phyloP scores from a whole-genome alignment of 768 basidiomycete species.

The Cystobasidium ongulense region DNA sequence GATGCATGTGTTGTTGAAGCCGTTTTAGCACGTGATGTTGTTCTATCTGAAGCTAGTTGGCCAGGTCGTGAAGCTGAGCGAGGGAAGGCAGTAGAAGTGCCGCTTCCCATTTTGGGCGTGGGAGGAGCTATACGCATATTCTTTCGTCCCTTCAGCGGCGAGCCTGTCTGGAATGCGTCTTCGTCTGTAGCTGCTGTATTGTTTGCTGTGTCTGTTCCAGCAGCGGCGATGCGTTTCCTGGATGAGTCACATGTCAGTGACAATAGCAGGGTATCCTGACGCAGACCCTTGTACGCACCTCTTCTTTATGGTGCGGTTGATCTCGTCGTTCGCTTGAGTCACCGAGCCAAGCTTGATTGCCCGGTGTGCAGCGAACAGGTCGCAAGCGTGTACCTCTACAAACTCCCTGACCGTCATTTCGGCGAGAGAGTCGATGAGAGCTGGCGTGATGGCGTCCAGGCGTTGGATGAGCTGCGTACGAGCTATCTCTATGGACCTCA shows the following conservation, averaged over 20 bases:
- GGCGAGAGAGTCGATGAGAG: not conserved
- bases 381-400: not conserved
- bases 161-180: not conserved
- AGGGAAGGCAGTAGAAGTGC: not conserved
- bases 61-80: not conserved
- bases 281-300: not conserved
- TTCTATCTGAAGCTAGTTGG: not conserved
- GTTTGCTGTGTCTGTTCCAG: slow-evolving; percentile 4
- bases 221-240: slow-evolving; percentile 23
- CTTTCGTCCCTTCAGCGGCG: slow-evolving; percentile 16
- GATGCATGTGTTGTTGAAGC: not conserved
- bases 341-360: not conserved
- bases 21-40: not conserved
- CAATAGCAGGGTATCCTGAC: no score
- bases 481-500: not conserved
- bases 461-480: not conserved
- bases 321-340: not conserved
- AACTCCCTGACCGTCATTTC: not conserved
- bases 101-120: not conserved
- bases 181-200: slow-evolving; percentile 3
- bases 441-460: not conserved
- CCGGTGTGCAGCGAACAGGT: not conserved
- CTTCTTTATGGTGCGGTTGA: slow-evolving; percentile 12
- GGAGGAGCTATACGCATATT: slow-evolving; percentile 23
- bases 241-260: not conserved